Evolutionary conservation across 441 rosid genomes (phyloP), one percentile per base, ranked within the genome.

Genomic region (Eruca vesicaria): DNA sequence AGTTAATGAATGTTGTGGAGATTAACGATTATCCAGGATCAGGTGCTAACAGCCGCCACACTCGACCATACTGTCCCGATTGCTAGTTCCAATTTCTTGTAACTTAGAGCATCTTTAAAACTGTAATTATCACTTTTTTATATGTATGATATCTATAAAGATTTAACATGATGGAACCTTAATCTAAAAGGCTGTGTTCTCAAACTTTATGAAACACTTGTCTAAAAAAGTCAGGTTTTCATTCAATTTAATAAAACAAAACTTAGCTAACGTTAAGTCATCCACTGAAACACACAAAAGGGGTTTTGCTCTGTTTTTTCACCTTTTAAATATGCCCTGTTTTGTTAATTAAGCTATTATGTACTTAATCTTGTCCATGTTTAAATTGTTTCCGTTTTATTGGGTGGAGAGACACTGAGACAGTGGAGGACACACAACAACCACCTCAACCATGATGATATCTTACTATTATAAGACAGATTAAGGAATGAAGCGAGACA

Each of bases 41-140:
- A 4, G 98, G 97, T 5, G 93, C 98, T 31, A 93, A 93, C 67
- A 80, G 88, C 70, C 95, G 95, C 41, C 97, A 91, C 84, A 91
- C 92, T 12, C 73, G 72, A 76, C 79, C 88, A 45, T 77, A 80
- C 29, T 84, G 91, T 61, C 56, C 36, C 12, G 87, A 81, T 32
- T 85, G 89, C 73, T 86, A 79, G 75, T 55, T 66, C 23, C 41
- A 62, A 0, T 55, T 55, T 68, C 78, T 41, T 72, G 57, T 70
- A 33, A 68, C 59, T 20, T 78, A 72, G 55, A 62, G 56, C 16
- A 20, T 12, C 14, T 58, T 11, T 26, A 19, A 9, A 28, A 15
- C 4, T 71, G 63, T 71, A 77, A 71, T 66, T 66, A 65, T 59
- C 59, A 63, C 26, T 16, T 23, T 33, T 3, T 45, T 2, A n/a